Evolutionary conservation across 768 basidiomycete species (phyloP).

Genomic region (Calvatia gigantea): DNA sequence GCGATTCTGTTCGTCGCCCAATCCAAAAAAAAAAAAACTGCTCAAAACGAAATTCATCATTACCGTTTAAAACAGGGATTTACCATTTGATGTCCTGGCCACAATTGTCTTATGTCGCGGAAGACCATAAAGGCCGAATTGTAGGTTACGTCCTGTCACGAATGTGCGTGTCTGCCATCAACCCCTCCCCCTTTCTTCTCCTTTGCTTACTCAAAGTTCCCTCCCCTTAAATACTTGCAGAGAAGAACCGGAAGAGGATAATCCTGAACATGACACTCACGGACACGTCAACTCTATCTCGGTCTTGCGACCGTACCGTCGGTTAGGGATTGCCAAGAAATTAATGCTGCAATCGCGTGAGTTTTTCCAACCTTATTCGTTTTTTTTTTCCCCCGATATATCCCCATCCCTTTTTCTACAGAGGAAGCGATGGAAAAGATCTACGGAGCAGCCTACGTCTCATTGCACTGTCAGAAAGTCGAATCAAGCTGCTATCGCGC

Average conservation of each 20-base stretch:
- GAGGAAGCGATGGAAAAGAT: constrained; percentile 89
- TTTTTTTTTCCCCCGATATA: not conserved
- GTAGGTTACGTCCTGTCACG: constrained; percentile 96
- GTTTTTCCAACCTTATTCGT: constrained; percentile 24
- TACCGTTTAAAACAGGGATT: constrained; percentile 51
- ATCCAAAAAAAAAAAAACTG: not conserved
- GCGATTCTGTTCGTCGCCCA: constrained; percentile 56
- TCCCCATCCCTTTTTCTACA: constrained; percentile 24
- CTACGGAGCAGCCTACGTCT: constrained; percentile 83
- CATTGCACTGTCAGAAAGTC: constrained; percentile 91
- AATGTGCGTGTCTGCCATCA: constrained; percentile 57
- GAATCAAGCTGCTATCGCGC: constrained; percentile 86
- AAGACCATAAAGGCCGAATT: constrained; percentile 83
- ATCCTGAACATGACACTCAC: constrained; percentile 60
- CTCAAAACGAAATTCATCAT: not conserved
- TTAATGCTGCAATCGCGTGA: constrained; percentile 90
- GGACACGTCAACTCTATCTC: constrained; percentile 98
- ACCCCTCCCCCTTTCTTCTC: not conserved
- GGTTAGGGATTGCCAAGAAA: constrained; percentile 91
- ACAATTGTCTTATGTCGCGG: constrained; percentile 88
- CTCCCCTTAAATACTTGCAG: constrained; percentile 13
- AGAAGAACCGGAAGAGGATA: constrained; percentile 43
- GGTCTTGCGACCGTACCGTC: constrained; percentile 83
- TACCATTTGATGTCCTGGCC: constrained; percentile 94
- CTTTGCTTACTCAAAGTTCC: not conserved